phyloP scores from a whole-genome alignment of 371 early-diverging fungal genomes.

The Mucor piriformis region DNA sequence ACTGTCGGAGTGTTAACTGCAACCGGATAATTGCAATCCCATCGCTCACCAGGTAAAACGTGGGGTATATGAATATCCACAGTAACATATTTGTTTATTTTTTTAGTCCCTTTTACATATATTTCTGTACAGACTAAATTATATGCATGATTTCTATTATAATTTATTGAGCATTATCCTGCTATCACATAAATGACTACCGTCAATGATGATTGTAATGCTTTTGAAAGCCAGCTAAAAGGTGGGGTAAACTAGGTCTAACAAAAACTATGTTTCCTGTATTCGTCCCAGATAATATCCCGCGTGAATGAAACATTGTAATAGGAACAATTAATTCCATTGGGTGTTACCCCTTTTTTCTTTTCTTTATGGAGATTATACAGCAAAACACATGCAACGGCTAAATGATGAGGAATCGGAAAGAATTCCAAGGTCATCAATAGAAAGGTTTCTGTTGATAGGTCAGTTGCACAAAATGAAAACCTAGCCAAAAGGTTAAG shows the following conservation, averaged over 20 bases:
- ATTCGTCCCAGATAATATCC: neutral
- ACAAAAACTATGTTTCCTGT: neutral
- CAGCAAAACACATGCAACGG: neutral
- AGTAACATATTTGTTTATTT: neutral
- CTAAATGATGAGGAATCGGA: conserved; percentile 16
- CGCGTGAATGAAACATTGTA: no score
- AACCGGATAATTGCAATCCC: neutral
- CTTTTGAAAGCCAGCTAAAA: conserved; percentile 6
- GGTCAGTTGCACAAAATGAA: conserved; percentile 1
- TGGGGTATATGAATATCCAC: neutral
- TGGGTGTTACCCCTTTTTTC: neutral
- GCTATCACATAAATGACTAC: no score
- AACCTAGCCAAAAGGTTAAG: conserved; percentile 11
- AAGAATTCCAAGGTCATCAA: conserved; percentile 1
- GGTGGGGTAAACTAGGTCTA: conserved; percentile 8
- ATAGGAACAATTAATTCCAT: neutral
- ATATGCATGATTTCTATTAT: no score
- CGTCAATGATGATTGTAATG: no score
- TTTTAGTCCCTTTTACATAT: neutral
- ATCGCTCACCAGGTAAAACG: neutral
- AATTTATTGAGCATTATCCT: no score
- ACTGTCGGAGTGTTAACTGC: neutral
- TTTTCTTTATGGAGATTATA: neutral
- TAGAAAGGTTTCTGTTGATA: neutral
- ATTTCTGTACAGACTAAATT: no score